Evolutionary conservation across 495 filamentous ascomycete genomes (phyloP), one percentile per base, ranked within the genome.

Genomic region (Aspergillus ostianus): DNA sequence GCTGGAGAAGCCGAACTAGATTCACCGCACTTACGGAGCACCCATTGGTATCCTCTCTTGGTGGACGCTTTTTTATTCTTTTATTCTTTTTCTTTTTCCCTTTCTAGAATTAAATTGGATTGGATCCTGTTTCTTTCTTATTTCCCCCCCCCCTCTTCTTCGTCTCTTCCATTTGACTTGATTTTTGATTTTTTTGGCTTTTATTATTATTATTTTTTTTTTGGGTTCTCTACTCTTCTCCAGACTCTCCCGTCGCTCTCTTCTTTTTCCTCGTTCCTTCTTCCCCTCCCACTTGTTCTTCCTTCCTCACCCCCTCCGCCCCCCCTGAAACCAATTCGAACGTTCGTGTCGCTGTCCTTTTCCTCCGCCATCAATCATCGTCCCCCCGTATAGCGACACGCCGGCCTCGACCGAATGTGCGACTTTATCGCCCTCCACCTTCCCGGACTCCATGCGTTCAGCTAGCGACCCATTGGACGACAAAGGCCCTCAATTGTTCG

Each of bases 401-500:
- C 61, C 62, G 63, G 57, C 62, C 63, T 69, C 64, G 70, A 71
- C 60, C 68, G 67, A 74, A 74, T 72, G 70, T 74, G 70, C 71
- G 60, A 70, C 66, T 66, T 53, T 58, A 65, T 36, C 51, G 47
- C 57, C 58, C 52, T 56, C 56, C 62, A 60, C 64, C 61, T 60
- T 46, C 55, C 60, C 66, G 67, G 70, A 74, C 77, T 74, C 77
- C 76, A 80, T 80, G 77, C 71, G 73, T 75, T 73, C 73, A 72
- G 60, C 66, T 76, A 75, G 69, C 69, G 66, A 67, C 55, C 62
- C 67, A 63, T 61, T 72, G 65, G 68, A 70, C 64, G 67, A 70
- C 68, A 69, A 61, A 68, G 66, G 67, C 66, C 57, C 58, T 64
- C 71, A 73, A 73, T 73, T 71, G 60, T 70, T 71, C 64, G 65